Base-by-base conservation (phyloP, 2,329 filamentous ascomycete genomes). In the Colletotrichum phormii region DNA sequence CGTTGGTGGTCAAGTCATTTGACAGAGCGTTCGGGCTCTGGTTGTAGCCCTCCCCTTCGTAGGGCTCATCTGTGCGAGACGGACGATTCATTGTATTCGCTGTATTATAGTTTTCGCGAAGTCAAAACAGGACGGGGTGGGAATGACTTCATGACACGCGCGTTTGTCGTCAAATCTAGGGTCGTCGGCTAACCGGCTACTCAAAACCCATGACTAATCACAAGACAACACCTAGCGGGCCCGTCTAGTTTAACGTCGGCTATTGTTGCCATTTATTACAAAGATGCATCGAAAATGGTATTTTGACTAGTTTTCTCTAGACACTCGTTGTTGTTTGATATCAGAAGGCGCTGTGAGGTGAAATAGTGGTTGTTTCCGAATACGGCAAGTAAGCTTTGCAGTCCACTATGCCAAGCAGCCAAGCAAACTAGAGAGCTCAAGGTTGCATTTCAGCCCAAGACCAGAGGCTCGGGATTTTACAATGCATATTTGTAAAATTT, bases 1-100 rank as follows among this genome's bases (percentile, higher is more conserved):
- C 84, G 59, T 84, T 82, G 24, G 86, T 88, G 6, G 85, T 88
- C 35, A 84, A 78, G 75, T 87, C 86, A 63, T 81, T 81, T n/a
- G 84, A 83, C 29, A 88, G 78, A 4, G 81, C 80, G 74, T 82
- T 80, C 3, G 86, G 86, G 72, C 80, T 87, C 77, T 88, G 86
- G 74, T 88, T 88, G 76, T 81, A 86, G 61, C 77, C 80, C 37
- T 80, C 80, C 11, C 66, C 75, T 29, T 74, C 64, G 42, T 71
- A 71, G 22, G 75, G 75, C 57, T 75, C 75, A n/a, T 75, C 68
- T 22, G 74, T 75, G 58, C 72, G 60, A n/a, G 74, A 74, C 4
- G 74, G 73, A n/a, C 72, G 73, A 69, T 75, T 75, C 74, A 75
- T 75, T 42, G 7, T 64, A 60, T 64, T 13, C 24, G 24, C n/a